Evolutionary conservation across 2,329 filamentous ascomycete species (phyloP), one percentile per base, ranked within the genome.

Genomic region (Emergomyces africanus): DNA sequence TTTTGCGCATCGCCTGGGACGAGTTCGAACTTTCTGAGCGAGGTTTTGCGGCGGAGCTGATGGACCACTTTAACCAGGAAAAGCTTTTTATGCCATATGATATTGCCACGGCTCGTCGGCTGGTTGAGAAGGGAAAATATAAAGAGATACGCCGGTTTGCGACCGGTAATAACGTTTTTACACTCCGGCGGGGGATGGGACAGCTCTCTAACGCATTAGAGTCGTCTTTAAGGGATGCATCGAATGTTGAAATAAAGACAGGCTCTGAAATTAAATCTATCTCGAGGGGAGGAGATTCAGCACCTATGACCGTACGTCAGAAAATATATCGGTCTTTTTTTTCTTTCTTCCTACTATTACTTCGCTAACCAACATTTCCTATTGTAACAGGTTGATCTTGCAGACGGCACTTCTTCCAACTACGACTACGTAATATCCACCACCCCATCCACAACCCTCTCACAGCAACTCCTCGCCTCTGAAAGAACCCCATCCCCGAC

Each of bases 161-260:
- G 37, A 71, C 9, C 28, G 50, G 10, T 23, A 64, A 68, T 20
- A 76, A 71, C 61, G 74, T 77, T 28, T 70, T 77, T 51, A 76
- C 74, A 2, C 70, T 78, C 42, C 71, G 68, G 33, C 64, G 69
- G n/a, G 89, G 89, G n/a, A 79, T 91, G 68, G 74, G 81, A 55
- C 78, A 82, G 46, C 74, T 92, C 60, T 76, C 81, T 1, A 71
- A 79, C 37, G 78, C 78, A 1, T 69, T 91, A 59, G 77, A 73
- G 54, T 66, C 71, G 30, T 77, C 76, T 3, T 70, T 91, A 57
- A 68, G 69, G 56, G 65, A 69, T 25, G 81, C 78, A 58, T 66
- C 71, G 1, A 89, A 88, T 58, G 84, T 90, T 10, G 75, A 77
- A 8, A 77, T 91, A 61, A 78, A 78, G 64, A 75, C 74, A 5